phyloP scores from a whole-genome alignment of 805 yeast genomes.

The Schizosaccharomyces japonicus region DNA sequence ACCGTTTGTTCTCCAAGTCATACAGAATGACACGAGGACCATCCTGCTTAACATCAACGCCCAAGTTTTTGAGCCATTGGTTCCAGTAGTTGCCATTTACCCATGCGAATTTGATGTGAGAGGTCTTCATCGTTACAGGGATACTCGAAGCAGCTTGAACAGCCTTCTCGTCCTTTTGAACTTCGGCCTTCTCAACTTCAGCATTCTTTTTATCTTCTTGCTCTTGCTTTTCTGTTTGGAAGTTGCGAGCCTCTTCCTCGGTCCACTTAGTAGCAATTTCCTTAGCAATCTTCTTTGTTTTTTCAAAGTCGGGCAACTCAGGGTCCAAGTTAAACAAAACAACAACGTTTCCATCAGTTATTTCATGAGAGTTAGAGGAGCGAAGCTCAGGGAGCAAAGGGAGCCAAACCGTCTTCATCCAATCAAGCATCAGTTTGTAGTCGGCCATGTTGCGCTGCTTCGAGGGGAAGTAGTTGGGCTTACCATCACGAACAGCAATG shows the following conservation, averaged over 20 bases:
- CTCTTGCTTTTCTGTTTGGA: slow-evolving; percentile 12
- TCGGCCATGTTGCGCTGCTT: slow-evolving; percentile 15
- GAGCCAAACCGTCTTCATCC: slow-evolving; percentile 17
- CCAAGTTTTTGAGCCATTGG: slow-evolving; percentile 15
- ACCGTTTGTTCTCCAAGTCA: slow-evolving; percentile 13
- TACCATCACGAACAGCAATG: slow-evolving; percentile 14
- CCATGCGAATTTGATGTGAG: slow-evolving; percentile 16
- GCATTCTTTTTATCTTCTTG: slow-evolving; percentile 15
- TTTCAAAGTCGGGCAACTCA: slow-evolving; percentile 11
- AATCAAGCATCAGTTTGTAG: slow-evolving; percentile 12
- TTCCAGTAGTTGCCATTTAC: slow-evolving; percentile 17
- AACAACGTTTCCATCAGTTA: slow-evolving; percentile 13
- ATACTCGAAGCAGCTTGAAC: slow-evolving; percentile 14
- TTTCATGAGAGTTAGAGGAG: slow-evolving; percentile 16
- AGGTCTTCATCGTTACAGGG: slow-evolving; percentile 12
- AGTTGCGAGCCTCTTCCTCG: slow-evolving; percentile 12
- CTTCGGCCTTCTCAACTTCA: slow-evolving; percentile 16
- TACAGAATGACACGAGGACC: slow-evolving; percentile 14
- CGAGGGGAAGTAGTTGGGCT: slow-evolving; percentile 14
- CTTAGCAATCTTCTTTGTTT: slow-evolving; percentile 14
- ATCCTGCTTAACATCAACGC: slow-evolving; percentile 12
- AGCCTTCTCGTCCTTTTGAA: slow-evolving; percentile 15
- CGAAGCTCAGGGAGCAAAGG: slow-evolving; percentile 18
- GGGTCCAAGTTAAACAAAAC: slow-evolving; percentile 16
- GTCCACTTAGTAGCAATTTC: slow-evolving; percentile 14